A percentile compares a stretch with the other conserved stretches of the same genome.
Evolutionary conservation across 495 filamentous ascomycete genomes (phyloP).

Genomic region (Daldinia decipiens): DNA sequence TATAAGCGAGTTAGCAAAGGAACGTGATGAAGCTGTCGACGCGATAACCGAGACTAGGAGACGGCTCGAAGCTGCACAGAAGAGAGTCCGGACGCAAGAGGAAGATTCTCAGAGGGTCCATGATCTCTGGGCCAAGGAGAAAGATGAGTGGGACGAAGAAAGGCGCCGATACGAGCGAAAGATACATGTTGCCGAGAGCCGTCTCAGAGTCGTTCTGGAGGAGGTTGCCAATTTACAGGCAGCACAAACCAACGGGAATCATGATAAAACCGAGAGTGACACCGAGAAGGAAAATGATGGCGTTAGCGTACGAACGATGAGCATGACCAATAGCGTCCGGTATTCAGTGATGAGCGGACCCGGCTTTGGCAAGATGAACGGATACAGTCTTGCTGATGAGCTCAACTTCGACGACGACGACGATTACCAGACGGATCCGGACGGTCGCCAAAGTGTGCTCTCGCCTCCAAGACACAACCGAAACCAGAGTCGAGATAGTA

Average conservation of each 20-base stretch:
- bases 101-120: constrained; percentile 83
- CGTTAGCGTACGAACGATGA: constrained; percentile 79
- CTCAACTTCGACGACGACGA: constrained; percentile 84
- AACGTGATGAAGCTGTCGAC: constrained; percentile 86
- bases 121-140: constrained; percentile 81
- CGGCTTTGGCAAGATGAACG: constrained; percentile 65
- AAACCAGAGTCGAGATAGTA: constrained; percentile 57
- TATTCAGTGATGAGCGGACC: constrained; percentile 74
- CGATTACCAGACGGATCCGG: constrained; percentile 66
- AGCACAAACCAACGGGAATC: constrained; percentile 55
- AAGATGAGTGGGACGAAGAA: constrained; percentile 82
- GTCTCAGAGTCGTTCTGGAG: constrained; percentile 82
- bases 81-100: constrained; percentile 80
- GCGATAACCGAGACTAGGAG: constrained; percentile 76
- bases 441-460: constrained; percentile 64
- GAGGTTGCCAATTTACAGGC: constrained; percentile 83
- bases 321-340: constrained; percentile 76
- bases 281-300: constrained; percentile 75
- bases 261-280: constrained; percentile 58
- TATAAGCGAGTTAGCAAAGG: constrained; percentile 80
- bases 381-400: constrained; percentile 88
- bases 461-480: constrained; percentile 54
- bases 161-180: constrained; percentile 83
- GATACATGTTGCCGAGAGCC: constrained; percentile 85
- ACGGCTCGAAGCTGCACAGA: constrained; percentile 81